These are phyloP conservation scores for Ciborinia camelliae DNA, from an alignment of 2,329 filamentous ascomycete species.

Conservation along the genomic window DNA sequence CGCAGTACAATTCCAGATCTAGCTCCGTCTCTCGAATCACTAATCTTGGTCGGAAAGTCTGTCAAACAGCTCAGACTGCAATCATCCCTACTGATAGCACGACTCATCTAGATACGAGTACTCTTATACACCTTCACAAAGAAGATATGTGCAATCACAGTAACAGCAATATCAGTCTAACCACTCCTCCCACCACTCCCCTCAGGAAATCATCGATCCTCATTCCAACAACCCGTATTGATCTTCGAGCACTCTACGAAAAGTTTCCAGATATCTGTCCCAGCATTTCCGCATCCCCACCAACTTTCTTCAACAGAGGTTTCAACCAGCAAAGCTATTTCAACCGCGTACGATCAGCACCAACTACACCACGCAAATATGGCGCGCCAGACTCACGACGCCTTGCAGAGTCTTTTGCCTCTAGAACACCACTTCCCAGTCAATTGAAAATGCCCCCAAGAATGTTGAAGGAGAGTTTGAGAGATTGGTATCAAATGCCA, in stretches of 20 bases:
- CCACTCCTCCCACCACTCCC: no score
- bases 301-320: constrained; percentile 1
- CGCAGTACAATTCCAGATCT: not conserved
- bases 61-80: not conserved
- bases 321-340: not conserved
- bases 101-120: not conserved
- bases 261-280: constrained; percentile 7
- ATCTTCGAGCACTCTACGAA: constrained; percentile 8
- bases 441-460: not conserved
- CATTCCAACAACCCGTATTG: not conserved
- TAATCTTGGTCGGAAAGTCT: not conserved
- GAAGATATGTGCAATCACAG: not conserved
- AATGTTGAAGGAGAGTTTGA: not conserved
- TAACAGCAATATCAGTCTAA: no score
- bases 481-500: constrained; percentile 3
- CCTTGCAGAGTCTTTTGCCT: constrained; percentile 5
- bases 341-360: not conserved
- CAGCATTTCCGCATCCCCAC: not conserved
- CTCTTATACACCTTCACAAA: not conserved
- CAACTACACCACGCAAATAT: constrained; percentile 5
- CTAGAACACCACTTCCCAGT: not conserved
- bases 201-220: not conserved
- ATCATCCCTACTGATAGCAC: not conserved
- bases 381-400: constrained; percentile 1
- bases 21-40: not conserved